Evolutionary conservation across 106 monocot species (phyloP), one percentile per base, ranked within the genome.

Genomic region (Acorus gramineus): DNA sequence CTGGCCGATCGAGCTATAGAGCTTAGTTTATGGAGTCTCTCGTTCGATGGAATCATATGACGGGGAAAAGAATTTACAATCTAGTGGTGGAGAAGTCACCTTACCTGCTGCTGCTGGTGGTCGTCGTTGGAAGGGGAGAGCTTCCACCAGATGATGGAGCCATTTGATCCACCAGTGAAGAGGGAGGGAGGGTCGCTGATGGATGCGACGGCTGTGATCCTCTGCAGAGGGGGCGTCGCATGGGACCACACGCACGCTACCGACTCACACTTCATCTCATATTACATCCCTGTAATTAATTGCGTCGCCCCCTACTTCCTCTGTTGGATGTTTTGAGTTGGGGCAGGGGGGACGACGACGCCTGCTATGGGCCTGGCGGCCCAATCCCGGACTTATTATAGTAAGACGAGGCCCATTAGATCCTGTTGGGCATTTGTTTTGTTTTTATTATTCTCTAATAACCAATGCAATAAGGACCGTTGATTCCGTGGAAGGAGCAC

Each of bases 101-200:
- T 55, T 66, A 11, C 52, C 64, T 52, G 7, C 64, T 7, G 6
- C 42, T 6, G 42, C 44, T 61, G n/a, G 58, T 11, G 6, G 42
- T 60, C 60, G 5, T 10, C 44, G 7, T 44, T 60, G 6, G 44
- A 80, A 7, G 49, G 76, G 70, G 61, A 6, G 67, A 88, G 54
- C 45, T 46, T 56, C 93, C 93, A 93, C 62, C 78, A 77, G 73
- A 93, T 28, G 78, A 93, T 74, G 82, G 93, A 73, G 58, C 93
- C 93, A 69, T 93, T 79, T 52, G 85, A 80, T 56, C 78, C 79
- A 44, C 85, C 88, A 59, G 93, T 89, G 85, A 67, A 93, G 78
- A 93, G 82, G 53, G 77, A 14, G 43, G 80, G 54, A 45, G 73
- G 70, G 4, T 65, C 10, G 42, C 68, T 14, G 44, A 73, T 45